Base-by-base conservation (phyloP, 1,284 basidiomycete species). In the Ganoderma leucocontextum region DNA sequence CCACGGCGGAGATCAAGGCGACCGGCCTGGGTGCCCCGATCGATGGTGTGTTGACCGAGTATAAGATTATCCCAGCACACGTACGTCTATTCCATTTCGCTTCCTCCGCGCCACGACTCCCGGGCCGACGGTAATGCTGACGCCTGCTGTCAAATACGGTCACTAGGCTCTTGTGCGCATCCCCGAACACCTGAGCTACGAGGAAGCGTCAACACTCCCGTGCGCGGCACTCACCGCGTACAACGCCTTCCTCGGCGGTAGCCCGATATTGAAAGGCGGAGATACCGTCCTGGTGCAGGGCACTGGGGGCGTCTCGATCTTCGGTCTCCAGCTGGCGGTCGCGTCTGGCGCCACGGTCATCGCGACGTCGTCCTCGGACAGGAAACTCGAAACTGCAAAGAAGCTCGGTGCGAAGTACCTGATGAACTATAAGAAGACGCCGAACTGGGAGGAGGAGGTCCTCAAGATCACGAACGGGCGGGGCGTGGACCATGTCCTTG, bases 1-100 rank as follows among this genome's bases (percentile, higher is more conserved):
- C 63, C 55, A 68, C 61, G 1, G 52, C 59, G 10, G 67, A 72
- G 9, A 82, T 76, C 41, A 74, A 73, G 55, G 60, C 63, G 0
- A 81, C 81, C 0, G 76, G 80, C 0, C 78, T 89, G 49, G 89
- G 89, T 36, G 88, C 82, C 0, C 76, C 76, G n/a, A 71, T 80
- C 6, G 82, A 88, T 68, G 90, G 89, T 5, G 86, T 90, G 7
- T 76, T 90, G 64, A 84, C 84, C 2, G 82, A 90, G 74, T 90
- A 88, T 82, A 74, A 72, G 81, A 72, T 63, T 52, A 19, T 72
- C 35, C 65, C 72, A 4, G 70, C 72, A 0, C 66, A 72, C 47
- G 74, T 76, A 47, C n/a, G 72, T 72, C 41, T 4, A 82, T 8
- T 85, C 79, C 81, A 3, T 74, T 88, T 12, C 88, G 88, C 3